These are phyloP conservation scores for Choanephora cucurbitarum DNA, from an alignment of 371 early-diverging fungal species.

Conservation along the genomic window DNA sequence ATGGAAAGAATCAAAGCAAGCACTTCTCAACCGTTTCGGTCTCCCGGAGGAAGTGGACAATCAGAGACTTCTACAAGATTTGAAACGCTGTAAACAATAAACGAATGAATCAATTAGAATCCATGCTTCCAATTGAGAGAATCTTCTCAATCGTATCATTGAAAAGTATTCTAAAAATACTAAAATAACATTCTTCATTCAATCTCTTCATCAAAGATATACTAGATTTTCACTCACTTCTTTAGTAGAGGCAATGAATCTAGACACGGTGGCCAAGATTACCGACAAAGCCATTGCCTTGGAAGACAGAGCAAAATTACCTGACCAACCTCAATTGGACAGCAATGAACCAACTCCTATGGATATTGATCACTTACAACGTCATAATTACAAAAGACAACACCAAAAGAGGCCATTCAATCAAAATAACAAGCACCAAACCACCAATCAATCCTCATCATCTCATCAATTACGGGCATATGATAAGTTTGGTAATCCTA, in stretches of 20 bases:
- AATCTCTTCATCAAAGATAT: conserved; percentile 4
- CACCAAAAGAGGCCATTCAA: neutral
- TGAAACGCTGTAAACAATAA: neutral
- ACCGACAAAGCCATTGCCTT: conserved; percentile 6
- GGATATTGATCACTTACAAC: conserved; percentile 6
- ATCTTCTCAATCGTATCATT: neutral
- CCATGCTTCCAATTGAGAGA: conserved; percentile 5
- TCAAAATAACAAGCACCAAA: neutral
- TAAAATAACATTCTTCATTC: conserved; percentile 4
- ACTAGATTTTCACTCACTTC: neutral
- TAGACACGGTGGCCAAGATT: neutral
- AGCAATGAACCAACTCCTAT: conserved; percentile 2
- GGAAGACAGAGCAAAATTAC: conserved; percentile 5
- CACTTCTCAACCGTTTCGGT: conserved; percentile 2
- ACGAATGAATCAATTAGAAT: conserved; percentile 5
- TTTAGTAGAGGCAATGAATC: neutral
- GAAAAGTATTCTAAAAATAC: conserved; percentile 4
- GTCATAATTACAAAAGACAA: no score
- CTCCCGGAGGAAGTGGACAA: conserved; percentile 5
- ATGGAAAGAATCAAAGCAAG: neutral
- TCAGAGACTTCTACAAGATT: neutral
- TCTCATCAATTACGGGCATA: neutral
- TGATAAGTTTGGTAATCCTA: conserved; percentile 10
- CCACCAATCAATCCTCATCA: neutral
- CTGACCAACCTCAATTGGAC: neutral